These are phyloP conservation scores for Phytophthora syringae DNA, from an alignment of 352 stramenopile genomes.

Conservation along the genomic window DNA sequence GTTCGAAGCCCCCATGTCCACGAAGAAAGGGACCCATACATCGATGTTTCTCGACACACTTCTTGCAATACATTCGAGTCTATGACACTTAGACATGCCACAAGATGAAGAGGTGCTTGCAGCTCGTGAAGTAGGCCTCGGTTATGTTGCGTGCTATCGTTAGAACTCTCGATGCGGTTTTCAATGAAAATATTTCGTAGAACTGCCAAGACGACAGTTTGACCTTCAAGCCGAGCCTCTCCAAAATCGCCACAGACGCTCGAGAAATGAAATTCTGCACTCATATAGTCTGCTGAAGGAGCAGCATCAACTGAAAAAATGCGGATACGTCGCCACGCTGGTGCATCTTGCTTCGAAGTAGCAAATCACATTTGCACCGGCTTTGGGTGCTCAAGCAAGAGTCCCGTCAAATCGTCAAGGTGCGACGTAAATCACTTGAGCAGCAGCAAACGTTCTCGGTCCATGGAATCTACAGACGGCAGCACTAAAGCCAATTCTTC, in stretches of 20 bases:
- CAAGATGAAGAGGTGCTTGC: conserved; percentile 56
- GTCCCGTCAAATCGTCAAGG: conserved; percentile 49
- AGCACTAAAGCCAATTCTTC: conserved; percentile 23
- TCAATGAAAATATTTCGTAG: conserved; percentile 54
- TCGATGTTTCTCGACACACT: conserved; percentile 67
- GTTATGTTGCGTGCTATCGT: conserved; percentile 29
- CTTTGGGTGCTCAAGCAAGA: conserved; percentile 64
- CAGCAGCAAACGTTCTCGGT: conserved; percentile 34
- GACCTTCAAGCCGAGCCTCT: conserved; percentile 66
- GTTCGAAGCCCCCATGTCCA: conserved; percentile 56
- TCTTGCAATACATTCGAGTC: conserved; percentile 68
- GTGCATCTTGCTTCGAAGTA: conserved; percentile 77
- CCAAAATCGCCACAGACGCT: conserved; percentile 54
- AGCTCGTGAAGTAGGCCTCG: conserved; percentile 61
- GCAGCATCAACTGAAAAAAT: conserved; percentile 73
- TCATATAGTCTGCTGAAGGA: conserved; percentile 60
- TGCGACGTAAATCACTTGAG: conserved; percentile 72
- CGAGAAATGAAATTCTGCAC: conserved; percentile 69
- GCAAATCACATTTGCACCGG: conserved; percentile 65
- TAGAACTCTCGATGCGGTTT: conserved; percentile 14
- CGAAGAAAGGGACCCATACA: conserved; percentile 70
- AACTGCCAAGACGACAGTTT: conserved; percentile 49
- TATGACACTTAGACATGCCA: conserved; percentile 66
- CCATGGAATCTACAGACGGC: conserved; percentile 18
- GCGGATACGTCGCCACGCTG: conserved; percentile 48